These are phyloP conservation scores for Globisporangium orthogonon DNA, from an alignment of 352 stramenopile genomes.

Conservation along the genomic window DNA sequence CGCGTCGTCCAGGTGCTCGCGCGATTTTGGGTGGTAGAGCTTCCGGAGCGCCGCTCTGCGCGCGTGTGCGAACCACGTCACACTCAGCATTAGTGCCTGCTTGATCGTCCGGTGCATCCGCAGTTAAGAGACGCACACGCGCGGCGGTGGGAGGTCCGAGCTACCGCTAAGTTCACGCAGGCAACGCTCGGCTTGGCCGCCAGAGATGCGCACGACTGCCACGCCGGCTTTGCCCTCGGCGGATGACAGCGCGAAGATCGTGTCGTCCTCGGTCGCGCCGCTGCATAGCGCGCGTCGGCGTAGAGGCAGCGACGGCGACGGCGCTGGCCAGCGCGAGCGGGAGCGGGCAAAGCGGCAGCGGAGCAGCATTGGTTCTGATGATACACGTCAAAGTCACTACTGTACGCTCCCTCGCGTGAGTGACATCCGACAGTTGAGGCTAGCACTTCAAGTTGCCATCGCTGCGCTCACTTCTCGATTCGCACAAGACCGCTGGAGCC, in stretches of 20 bases:
- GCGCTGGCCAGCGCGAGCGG: not conserved
- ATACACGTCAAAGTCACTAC: not conserved
- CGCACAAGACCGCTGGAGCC: not conserved
- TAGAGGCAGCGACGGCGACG: not conserved
- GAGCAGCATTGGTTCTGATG: not conserved
- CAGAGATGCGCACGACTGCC: constrained; percentile 87
- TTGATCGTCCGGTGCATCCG: too few relatives aligned
- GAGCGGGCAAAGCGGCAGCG: not conserved
- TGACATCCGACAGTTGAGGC: not conserved
- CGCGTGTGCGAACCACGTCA: too few relatives aligned
- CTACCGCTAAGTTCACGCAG: constrained; percentile 51
- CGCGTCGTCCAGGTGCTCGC: constrained; percentile 84
- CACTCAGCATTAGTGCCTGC: too few relatives aligned
- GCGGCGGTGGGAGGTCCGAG: constrained; percentile 28
- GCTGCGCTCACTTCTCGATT: not conserved
- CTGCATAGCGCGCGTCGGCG: not conserved
- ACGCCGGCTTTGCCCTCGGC: constrained; percentile 81
- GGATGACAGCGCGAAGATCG: constrained; percentile 90
- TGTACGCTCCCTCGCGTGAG: not conserved
- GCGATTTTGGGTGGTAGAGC: constrained; percentile 68
- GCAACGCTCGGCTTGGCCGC: constrained; percentile 55
- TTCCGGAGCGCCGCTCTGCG: constrained; percentile 56
- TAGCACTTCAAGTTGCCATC: not conserved
- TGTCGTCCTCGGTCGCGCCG: constrained; percentile 50
- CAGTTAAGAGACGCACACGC: constrained; percentile 26